phyloP scores from a whole-genome alignment of 2,329 filamentous ascomycete species.

The Colletotrichum eremochloae region DNA sequence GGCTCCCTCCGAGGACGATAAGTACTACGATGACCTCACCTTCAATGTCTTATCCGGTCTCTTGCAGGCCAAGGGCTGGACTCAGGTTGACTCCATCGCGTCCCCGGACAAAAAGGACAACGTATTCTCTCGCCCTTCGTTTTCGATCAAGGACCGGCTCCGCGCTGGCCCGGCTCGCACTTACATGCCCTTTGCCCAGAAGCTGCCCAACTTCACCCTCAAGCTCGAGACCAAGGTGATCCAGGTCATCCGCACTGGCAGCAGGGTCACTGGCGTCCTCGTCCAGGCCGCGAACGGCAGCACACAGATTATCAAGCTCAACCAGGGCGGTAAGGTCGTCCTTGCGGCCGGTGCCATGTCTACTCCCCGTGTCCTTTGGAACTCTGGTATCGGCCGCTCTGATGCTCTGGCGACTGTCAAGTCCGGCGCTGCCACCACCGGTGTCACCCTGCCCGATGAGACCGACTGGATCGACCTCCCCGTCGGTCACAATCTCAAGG shows the following conservation, averaged over 20 bases:
- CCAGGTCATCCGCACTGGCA: conserved; percentile 43
- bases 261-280: conserved; percentile 45
- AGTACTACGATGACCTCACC: conserved; percentile 36
- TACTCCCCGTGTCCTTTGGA: conserved; percentile 43
- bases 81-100: conserved; percentile 57
- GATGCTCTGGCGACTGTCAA: conserved; percentile 44
- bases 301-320: conserved; percentile 44
- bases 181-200: conserved; percentile 45
- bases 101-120: conserved; percentile 35
- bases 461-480: conserved; percentile 69
- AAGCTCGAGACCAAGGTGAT: conserved; percentile 45
- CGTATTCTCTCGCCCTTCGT: conserved; percentile 36
- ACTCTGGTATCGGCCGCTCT: conserved; percentile 44
- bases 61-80: conserved; percentile 34
- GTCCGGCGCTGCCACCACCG: conserved; percentile 45
- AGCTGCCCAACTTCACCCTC: conserved; percentile 45
- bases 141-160: conserved; percentile 37
- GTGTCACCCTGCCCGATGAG: conserved; percentile 62
- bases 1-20: conserved; percentile 46
- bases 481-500: conserved; percentile 70
- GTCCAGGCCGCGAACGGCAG: conserved; percentile 40
- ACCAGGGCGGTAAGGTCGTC: conserved; percentile 44
- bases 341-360: conserved; percentile 45
- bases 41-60: conserved; percentile 28
- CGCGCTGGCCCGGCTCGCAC: conserved; percentile 43